Evolutionary conservation across 352 stramenopile genomes (phyloP), one percentile per base, ranked within the genome.

Genomic region (Thalassiosira mediterranea): DNA sequence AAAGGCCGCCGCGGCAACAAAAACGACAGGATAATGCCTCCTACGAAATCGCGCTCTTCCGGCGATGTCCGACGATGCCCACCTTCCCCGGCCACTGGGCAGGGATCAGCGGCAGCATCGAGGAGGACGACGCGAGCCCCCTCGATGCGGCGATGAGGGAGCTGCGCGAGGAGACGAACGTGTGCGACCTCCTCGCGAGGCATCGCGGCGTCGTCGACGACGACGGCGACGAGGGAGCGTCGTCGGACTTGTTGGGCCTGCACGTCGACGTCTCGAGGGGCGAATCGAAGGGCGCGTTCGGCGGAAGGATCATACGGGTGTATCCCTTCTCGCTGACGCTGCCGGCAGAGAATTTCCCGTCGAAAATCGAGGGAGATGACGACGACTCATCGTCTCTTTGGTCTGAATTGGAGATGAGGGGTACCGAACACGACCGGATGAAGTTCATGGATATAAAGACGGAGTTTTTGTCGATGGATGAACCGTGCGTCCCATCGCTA

Each of bases 291-390:
- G 62, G 54, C 37, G 61, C 51, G 2, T 78, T 78, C 49, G 69
- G 60, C 17, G 69, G 57, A 23, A 31, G 61, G 29, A 58, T 79
- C 28, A 83, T 86, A 57, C 67, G 78, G 31, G 78, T 86, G 1
- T 86, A 86, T 62, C 78, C 78, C 29, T 83, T 83, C 67, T 51
- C 66, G 10, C 51, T 83, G 13, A 53, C 52, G 40, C n/a, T 86
- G 11, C 60, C 70, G 4, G 13, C 17, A 34, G 17, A 29, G 13
- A 26, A 10, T 57, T 5, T 64, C n/a, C n/a, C n/a, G n/a, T n/a
- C n/a, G n/a, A n/a, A n/a, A n/a, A n/a, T n/a, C 21, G 17, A 25
- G 10, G 54, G 17, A 17, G 54, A 64, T 17, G 17, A 25, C 11
- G n/a, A 10, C 32, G 23, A 26, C 3, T 25, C 40, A 13, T 15